Percentiles rank a stretch among this genome's conserved stretches.
These are phyloP conservation scores for Craspedostauros australis DNA, from an alignment of 108 stramenopile genomes.

Conservation along the genomic window DNA sequence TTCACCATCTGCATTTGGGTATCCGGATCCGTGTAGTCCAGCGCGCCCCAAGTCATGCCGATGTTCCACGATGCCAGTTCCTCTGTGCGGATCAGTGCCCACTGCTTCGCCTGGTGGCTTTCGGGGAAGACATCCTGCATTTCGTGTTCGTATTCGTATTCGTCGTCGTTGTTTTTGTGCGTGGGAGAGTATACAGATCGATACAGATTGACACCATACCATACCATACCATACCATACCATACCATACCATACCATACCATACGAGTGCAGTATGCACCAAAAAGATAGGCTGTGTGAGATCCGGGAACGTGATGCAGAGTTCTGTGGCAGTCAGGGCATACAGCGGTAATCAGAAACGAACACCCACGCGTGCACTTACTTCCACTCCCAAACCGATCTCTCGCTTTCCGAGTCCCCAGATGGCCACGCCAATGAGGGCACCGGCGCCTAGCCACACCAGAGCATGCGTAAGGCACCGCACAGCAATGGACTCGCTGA, in stretches of 20 bases:
- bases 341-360: no score
- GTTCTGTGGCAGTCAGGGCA: no score
- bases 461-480: conserved; percentile 7
- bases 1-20: conserved; percentile 38
- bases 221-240: no score
- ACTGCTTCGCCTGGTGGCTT: conserved; percentile 20
- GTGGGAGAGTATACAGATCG: no score
- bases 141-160: no score
- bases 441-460: conserved; percentile 14
- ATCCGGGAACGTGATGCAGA: no score
- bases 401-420: conserved; percentile 26
- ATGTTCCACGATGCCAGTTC: conserved; percentile 37
- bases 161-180: no score
- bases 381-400: conserved; percentile 38
- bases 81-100: conserved; percentile 28
- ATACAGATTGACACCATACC: no score
- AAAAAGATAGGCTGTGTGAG: no score
- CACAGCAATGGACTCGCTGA: not conserved
- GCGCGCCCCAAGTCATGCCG: conserved; percentile 32
- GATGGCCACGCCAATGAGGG: conserved; percentile 22
- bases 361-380: no score
- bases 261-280: no score
- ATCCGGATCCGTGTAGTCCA: conserved; percentile 33
- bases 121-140: conserved; percentile 39
- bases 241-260: no score